Percentiles rank a stretch among this genome's conserved stretches.
phyloP scores from a whole-genome alignment of 2,329 filamentous ascomycete genomes.

The Aspergillus hiratsukae region DNA sequence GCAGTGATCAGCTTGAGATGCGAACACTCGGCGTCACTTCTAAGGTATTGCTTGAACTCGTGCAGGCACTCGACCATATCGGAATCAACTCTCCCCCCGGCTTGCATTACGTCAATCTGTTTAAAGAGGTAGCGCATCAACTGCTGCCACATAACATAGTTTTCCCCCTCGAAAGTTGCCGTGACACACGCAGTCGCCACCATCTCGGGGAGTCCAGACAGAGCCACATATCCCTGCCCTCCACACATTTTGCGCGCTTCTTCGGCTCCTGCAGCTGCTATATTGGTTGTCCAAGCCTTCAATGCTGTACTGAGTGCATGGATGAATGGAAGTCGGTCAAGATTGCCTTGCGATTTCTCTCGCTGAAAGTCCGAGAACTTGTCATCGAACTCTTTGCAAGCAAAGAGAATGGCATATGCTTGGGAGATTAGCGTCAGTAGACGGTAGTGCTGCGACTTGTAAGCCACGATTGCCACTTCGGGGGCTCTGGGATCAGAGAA shows the following conservation, averaged over 20 bases:
- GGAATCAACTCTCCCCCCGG: neutral
- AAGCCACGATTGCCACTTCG: slow-evolving; percentile 1
- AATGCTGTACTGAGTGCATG: slow-evolving; percentile 4
- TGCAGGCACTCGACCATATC: neutral
- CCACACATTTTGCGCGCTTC: slow-evolving; percentile 5
- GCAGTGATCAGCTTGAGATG: neutral
- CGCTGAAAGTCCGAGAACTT: neutral
- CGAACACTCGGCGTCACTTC: neutral
- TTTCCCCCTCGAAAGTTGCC: slow-evolving; percentile 5
- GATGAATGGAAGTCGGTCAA: neutral
- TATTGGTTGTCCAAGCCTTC: slow-evolving; percentile 3
- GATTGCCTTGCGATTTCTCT: neutral
- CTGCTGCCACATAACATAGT: slow-evolving; percentile 6
- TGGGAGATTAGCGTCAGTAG: slow-evolving; percentile 6
- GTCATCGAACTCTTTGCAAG: slow-evolving; percentile 1
- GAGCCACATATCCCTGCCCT: slow-evolving; percentile 3
- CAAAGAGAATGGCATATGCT: slow-evolving; percentile 6
- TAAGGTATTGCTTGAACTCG: neutral
- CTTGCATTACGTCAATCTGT: neutral
- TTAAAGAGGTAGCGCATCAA: slow-evolving; percentile 4
- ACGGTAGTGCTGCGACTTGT: slow-evolving; percentile 7
- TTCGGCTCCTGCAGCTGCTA: neutral
- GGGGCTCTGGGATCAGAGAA: neutral
- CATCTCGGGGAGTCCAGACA: slow-evolving; percentile 5
- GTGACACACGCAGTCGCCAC: slow-evolving; percentile 1